Conservation (phyloP, 768 basidiomycete species). For the Termitomyces sp. region DNA sequence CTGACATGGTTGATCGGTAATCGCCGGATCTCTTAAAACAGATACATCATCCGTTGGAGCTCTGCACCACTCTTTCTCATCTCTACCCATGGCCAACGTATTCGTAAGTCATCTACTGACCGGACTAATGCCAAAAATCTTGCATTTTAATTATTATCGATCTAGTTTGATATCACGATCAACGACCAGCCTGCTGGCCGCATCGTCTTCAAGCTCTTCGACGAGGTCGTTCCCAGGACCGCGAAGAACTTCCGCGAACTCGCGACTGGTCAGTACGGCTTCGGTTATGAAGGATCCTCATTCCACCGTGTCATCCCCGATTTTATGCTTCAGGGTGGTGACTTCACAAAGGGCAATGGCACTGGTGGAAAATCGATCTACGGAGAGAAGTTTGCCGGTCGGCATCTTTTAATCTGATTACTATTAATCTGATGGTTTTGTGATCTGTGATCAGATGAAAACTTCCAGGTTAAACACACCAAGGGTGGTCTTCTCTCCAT, state of each 20-base stretch:
- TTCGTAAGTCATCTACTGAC: conserved; percentile 26
- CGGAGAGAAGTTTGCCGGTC: conserved; percentile 63
- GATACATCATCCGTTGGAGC: conserved; percentile 13
- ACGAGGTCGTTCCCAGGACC: conserved; percentile 72
- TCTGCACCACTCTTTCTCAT: conserved; percentile 10
- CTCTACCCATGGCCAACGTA: conserved; percentile 32
- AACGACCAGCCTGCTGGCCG: conserved; percentile 38
- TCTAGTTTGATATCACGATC: conserved; percentile 67
- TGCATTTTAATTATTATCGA: not conserved
- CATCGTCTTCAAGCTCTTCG: conserved; percentile 84
- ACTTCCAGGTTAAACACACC: conserved; percentile 73
- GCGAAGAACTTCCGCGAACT: conserved; percentile 87
- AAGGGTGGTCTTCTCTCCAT: conserved; percentile 68
- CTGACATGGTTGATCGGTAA: conserved; percentile 3
- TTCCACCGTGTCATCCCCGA: conserved; percentile 84
- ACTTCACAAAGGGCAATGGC: conserved; percentile 68
- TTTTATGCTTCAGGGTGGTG: conserved; percentile 92
- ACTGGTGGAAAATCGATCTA: conserved; percentile 83
- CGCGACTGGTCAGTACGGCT: conserved; percentile 71
- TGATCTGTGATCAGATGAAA: conserved; percentile 59
- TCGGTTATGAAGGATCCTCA: conserved; percentile 58
- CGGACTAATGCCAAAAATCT: not conserved
- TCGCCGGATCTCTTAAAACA: conserved; percentile 13
- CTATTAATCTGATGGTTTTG: not conserved
- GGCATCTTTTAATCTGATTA: conserved; percentile 11